These are phyloP conservation scores for Globisporangium splendens DNA, from an alignment of 352 stramenopile genomes.

Conservation along the genomic window DNA sequence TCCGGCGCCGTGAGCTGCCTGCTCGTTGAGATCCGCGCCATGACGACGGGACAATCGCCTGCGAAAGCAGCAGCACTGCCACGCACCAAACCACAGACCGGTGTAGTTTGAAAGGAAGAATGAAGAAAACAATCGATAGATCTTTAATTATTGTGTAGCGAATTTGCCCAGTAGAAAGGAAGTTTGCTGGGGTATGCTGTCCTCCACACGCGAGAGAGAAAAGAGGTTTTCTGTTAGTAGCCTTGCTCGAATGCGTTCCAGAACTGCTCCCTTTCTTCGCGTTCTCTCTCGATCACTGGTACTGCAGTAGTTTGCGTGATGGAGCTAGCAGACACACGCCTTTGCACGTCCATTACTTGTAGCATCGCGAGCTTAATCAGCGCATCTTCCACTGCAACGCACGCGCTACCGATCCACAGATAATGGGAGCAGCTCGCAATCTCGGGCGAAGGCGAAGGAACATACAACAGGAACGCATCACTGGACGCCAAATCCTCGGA, in stretches of 20 bases:
- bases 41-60: conserved; percentile 8
- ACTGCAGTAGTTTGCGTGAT: background rate
- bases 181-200: no score
- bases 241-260: conserved; percentile 57
- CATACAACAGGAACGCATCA: conserved; percentile 30
- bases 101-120: background rate
- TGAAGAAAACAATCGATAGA: background rate
- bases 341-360: background rate
- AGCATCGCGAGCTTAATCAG: conserved; percentile 20
- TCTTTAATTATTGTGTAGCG: background rate
- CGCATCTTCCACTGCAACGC: conserved; percentile 2
- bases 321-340: no score
- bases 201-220: no score
- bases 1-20: conserved; percentile 46
- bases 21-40: conserved; percentile 31
- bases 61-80: conserved; percentile 7
- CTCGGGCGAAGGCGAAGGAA: conserved; percentile 1
- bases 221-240: conserved; percentile 28
- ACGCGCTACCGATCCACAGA: conserved; percentile 38
- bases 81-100: no score
- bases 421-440: conserved; percentile 12
- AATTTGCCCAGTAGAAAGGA: no score
- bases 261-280: conserved; percentile 50
- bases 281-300: conserved; percentile 20
- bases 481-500: conserved; percentile 44